These are phyloP conservation scores for Phytophthora capsici DNA, from an alignment of 352 stramenopile species.

Conservation along the genomic window DNA sequence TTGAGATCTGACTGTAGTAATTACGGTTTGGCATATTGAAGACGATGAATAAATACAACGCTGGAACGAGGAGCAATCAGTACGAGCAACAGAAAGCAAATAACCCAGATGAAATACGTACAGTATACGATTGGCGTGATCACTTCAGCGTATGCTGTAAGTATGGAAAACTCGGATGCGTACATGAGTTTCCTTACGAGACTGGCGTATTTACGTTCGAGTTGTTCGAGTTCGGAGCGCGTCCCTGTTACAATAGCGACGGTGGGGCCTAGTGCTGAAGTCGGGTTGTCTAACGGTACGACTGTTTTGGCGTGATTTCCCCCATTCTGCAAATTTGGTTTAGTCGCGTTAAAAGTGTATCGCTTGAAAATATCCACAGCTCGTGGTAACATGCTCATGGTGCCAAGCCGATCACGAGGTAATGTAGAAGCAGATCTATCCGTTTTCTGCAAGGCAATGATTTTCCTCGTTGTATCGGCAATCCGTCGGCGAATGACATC, in stretches of 20 bases:
- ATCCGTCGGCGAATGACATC: too few relatives aligned
- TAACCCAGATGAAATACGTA: background rate
- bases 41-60: slow-evolving; percentile 31
- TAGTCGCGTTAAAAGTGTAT: too few relatives aligned
- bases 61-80: background rate
- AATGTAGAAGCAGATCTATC: too few relatives aligned
- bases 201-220: slow-evolving; percentile 17
- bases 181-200: slow-evolving; percentile 35
- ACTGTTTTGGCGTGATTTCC: background rate
- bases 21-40: slow-evolving; percentile 33
- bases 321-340: too few relatives aligned
- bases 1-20: slow-evolving; percentile 36
- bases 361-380: too few relatives aligned
- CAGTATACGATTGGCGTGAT: slow-evolving; percentile 24
- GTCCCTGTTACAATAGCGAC: background rate
- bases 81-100: background rate
- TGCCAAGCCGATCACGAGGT: too few relatives aligned
- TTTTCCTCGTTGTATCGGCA: too few relatives aligned
- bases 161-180: slow-evolving; percentile 39
- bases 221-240: slow-evolving; percentile 6
- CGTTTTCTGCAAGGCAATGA: too few relatives aligned
- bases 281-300: background rate
- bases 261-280: background rate
- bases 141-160: slow-evolving; percentile 32
- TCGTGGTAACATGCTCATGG: too few relatives aligned